These are phyloP conservation scores for Moniliophthora roreri DNA, from an alignment of 1,284 basidiomycete genomes.

Conservation along the genomic window DNA sequence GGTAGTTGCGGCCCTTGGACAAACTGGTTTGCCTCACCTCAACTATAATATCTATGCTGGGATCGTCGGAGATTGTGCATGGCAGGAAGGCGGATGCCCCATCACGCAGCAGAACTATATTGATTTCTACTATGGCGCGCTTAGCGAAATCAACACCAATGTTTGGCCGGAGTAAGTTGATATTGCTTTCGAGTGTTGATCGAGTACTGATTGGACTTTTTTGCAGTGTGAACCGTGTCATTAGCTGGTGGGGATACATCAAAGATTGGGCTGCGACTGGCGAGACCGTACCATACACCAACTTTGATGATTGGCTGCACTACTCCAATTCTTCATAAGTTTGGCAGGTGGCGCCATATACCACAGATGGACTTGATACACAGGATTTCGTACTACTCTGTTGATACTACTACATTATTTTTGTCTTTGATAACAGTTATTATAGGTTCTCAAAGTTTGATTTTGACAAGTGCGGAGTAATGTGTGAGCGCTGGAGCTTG, in stretches of 20 bases:
- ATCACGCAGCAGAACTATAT: conserved; percentile 25
- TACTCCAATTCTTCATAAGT: conserved; percentile 15
- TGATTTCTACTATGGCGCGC: conserved; percentile 20
- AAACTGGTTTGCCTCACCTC: not conserved
- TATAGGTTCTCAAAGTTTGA: no score
- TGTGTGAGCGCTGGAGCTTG: no score
- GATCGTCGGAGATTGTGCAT: conserved; percentile 22
- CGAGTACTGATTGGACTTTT: not conserved
- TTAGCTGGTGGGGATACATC: conserved; percentile 17
- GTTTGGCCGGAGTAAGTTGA: conserved; percentile 16
- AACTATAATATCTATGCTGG: conserved; percentile 14
- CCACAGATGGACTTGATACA: no score
- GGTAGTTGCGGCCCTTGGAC: not conserved
- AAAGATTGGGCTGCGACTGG: conserved; percentile 21
- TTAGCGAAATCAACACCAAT: conserved; percentile 10
- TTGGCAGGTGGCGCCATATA: no score
- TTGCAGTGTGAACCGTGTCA: conserved; percentile 14
- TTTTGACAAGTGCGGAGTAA: no score
- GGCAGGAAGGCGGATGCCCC: conserved; percentile 18
- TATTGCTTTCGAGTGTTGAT: not conserved
- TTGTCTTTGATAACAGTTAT: no score
- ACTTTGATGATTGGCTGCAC: conserved; percentile 25
- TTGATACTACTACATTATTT: no score
- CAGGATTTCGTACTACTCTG: no score
- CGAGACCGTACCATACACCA: conserved; percentile 20